Percentiles rank a stretch among this genome's conserved stretches.
These are phyloP conservation scores for Trichocladium uniseriatum DNA, from an alignment of 495 filamentous ascomycete genomes.

Conservation along the genomic window DNA sequence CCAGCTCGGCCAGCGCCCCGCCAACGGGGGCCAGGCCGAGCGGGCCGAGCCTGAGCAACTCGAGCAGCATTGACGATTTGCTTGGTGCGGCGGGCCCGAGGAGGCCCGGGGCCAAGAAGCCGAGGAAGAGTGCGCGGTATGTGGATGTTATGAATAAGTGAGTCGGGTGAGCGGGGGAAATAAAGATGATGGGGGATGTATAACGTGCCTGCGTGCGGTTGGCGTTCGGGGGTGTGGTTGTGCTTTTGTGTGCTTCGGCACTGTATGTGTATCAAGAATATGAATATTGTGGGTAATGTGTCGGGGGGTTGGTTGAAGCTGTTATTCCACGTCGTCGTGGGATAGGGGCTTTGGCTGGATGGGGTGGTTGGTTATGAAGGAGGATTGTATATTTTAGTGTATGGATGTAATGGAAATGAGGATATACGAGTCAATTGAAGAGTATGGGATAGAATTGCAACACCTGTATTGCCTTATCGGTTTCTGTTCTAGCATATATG, in stretches of 20 bases:
- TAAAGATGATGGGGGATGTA: not conserved
- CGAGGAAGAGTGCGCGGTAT: constrained; percentile 75
- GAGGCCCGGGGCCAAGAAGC: constrained; percentile 59
- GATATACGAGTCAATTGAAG: no score
- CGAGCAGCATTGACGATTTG: constrained; percentile 79
- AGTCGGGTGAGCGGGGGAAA: not conserved
- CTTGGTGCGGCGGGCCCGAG: constrained; percentile 58
- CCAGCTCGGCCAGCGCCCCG: constrained; percentile 32
- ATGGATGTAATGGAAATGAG: no score
- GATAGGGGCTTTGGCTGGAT: no score
- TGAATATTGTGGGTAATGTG: not conserved
- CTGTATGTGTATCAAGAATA: not conserved
- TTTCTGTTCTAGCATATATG: no score
- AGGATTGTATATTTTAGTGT: no score
- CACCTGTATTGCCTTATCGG: no score
- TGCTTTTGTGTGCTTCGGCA: not conserved
- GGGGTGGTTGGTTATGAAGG: no score
- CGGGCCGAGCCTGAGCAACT: constrained; percentile 62
- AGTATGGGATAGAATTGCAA: no score
- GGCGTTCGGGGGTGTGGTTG: not conserved
- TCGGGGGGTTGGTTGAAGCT: no score
- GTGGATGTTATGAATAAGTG: constrained; percentile 80
- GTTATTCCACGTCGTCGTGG: no score
- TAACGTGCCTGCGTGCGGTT: no score
- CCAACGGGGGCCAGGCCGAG: no score